Conservation (phyloP, 164 flowering plant species). For the Piper longum region DNA sequence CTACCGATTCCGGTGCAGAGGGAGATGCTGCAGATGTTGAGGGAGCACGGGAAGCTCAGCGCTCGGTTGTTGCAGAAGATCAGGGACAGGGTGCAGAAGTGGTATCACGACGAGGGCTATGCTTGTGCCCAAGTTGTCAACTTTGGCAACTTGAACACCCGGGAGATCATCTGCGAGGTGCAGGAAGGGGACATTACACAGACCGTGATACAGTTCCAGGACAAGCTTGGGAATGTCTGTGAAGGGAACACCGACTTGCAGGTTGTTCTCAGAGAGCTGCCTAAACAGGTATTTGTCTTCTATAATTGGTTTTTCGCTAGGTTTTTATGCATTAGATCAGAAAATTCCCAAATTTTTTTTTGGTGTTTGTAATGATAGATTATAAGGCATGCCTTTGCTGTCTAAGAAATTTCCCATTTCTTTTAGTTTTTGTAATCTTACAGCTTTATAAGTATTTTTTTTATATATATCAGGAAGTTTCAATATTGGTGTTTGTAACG, state of each 20-base stretch:
- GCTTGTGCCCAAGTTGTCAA: constrained; percentile 94
- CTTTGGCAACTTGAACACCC: constrained; percentile 91
- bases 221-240: constrained; percentile 87
- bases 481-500: no score
- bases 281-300: constrained; percentile 36
- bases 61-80: constrained; percentile 82
- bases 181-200: constrained; percentile 95
- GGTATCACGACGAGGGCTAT: constrained; percentile 98
- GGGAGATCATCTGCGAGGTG: constrained; percentile 96
- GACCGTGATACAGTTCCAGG: constrained; percentile 67
- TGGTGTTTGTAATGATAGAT: no score
- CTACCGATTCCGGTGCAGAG: constrained; percentile 37
- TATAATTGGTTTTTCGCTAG: no score
- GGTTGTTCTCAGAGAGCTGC: constrained; percentile 70
- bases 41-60: constrained; percentile 59
- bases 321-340: no score
- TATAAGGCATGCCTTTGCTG: no score
- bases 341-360: no score
- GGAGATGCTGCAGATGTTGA: constrained; percentile 59
- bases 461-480: no score
- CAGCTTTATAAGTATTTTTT: no score
- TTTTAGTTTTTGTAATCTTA: no score
- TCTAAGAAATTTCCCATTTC: no score
- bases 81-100: constrained; percentile 81
- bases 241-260: constrained; percentile 76